phyloP scores from a whole-genome alignment of 768 basidiomycete genomes.

The Rhizopogon rudus region DNA sequence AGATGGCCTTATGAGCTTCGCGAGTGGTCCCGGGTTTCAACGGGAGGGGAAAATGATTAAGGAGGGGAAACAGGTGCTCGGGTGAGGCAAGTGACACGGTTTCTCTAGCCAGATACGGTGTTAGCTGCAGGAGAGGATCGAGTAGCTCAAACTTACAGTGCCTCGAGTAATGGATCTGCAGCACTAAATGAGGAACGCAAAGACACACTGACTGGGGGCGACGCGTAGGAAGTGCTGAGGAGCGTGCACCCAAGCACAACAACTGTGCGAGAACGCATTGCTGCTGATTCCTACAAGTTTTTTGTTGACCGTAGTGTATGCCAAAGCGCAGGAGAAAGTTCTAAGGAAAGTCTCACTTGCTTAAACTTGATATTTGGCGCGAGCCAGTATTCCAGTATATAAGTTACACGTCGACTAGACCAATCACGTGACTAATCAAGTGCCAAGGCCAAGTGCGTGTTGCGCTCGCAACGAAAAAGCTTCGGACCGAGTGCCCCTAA shows the following conservation, averaged over 20 bases:
- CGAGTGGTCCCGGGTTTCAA: conserved; percentile 35
- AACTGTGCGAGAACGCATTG: not conserved
- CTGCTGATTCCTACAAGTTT: not conserved
- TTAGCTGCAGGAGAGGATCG: not conserved
- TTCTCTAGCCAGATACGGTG: conserved; percentile 51
- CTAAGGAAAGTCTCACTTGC: too few species aligned
- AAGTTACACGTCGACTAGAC: too few species aligned
- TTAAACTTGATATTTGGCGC: too few species aligned
- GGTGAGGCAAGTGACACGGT: conserved; percentile 72
- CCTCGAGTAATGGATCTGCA: conserved; percentile 24
- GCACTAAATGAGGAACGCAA: conserved; percentile 24
- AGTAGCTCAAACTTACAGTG: conserved; percentile 18
- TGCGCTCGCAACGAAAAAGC: too few species aligned
- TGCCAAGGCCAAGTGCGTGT: too few species aligned
- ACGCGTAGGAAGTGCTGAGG: conserved; percentile 12
- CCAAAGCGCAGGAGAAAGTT: not conserved
- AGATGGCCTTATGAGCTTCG: conserved; percentile 37
- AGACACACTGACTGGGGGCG: conserved; percentile 25
- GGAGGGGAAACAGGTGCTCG: conserved; percentile 67
- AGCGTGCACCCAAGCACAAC: conserved; percentile 7
- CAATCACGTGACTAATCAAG: too few species aligned
- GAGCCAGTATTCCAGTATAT: too few species aligned
- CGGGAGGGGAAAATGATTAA: conserved; percentile 55
- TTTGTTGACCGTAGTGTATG: not conserved
- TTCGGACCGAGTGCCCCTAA: too few species aligned